Conservation (phyloP, 2,329 filamentous ascomycete genomes). For the Fusarium metavorans region DNA sequence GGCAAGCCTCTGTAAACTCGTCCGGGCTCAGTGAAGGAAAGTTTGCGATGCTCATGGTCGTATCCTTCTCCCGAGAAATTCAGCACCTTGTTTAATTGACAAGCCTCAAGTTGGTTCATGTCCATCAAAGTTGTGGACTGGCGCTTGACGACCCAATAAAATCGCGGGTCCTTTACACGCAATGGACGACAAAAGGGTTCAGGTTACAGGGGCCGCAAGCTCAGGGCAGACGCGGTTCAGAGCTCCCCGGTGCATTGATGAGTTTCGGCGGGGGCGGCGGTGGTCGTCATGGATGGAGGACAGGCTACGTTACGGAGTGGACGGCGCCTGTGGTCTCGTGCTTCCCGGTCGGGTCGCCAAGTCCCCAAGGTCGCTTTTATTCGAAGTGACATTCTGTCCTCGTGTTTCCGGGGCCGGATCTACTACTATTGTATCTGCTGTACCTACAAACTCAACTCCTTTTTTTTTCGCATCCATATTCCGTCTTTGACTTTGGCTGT, state of each 20-base stretch:
- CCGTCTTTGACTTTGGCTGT: slow-evolving; percentile 7
- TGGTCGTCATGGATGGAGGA: slow-evolving; percentile 21
- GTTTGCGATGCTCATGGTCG: slow-evolving; percentile 58
- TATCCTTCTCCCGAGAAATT: neutral
- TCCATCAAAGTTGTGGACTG: neutral
- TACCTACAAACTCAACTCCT: slow-evolving; percentile 6
- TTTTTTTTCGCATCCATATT: slow-evolving; percentile 2
- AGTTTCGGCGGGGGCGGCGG: slow-evolving; percentile 10
- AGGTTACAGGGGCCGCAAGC: neutral
- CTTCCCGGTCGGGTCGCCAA: slow-evolving; percentile 20
- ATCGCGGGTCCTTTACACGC: neutral
- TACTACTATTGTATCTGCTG: neutral
- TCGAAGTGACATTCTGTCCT: slow-evolving; percentile 1
- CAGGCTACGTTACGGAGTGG: slow-evolving; percentile 1
- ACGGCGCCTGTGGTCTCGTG: slow-evolving; percentile 33
- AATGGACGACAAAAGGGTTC: neutral
- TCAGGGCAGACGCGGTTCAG: neutral
- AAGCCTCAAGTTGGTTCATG: slow-evolving; percentile 9
- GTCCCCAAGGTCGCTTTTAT: slow-evolving; percentile 19
- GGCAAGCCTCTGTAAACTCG: slow-evolving; percentile 75
- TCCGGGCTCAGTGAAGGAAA: slow-evolving; percentile 72
- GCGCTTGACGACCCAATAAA: slow-evolving; percentile 7
- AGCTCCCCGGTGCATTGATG: slow-evolving; percentile 8
- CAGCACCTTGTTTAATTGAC: neutral
- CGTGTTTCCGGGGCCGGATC: neutral